Base-by-base conservation (phyloP, 768 basidiomycete genomes). In the Rubroboletus satanas region DNA sequence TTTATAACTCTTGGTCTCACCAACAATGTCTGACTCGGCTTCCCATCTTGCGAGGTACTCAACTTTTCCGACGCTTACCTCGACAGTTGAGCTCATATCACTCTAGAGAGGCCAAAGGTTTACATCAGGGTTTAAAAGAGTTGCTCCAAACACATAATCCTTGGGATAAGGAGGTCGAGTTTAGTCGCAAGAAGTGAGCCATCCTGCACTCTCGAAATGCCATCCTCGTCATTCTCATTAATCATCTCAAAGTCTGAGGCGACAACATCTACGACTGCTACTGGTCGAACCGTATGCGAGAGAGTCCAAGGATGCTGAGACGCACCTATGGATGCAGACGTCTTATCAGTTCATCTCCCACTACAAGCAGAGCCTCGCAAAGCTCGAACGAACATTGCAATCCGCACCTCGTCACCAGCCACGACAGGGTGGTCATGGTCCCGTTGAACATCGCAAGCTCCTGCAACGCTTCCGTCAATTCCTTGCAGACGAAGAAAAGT, bases 311-410 rank as follows among this genome's bases (percentile, higher is more conserved):
- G 88, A 91, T 73, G 83, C 82, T 39, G 89, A 93, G 66, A 88
- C 81, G 31, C 85, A 88, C 59, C 79, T 96, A 9, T 96, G 93
- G 93, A 90, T 93, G 83, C 88, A 92, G 66, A 95, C 93, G 0
- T 89, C 90, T 36, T 90, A 96, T 71, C 78, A 82, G 37, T 83
- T 93, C 73, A 96, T 96, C 59, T 75, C 87, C 15, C 77, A 80
- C 23, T 95, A 92, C 77, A 93, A 94, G 69, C 80, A 87, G 58
- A 83, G 78, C 45, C 82, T 95, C 63, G 71, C 83, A 39, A 69
- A 75, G 0, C 78, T 92, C 51, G 90, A 93, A 73, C 82, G 78
- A 38, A 71, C 73, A 15, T 70, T 80, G 36, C 79, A 79, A 70
- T 58, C 74, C 61, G 60, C 75, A 69, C 61, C 70, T 21, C 68